phyloP scores from a whole-genome alignment of 208 protist species.

The Tritrichomonas foetus region DNA sequence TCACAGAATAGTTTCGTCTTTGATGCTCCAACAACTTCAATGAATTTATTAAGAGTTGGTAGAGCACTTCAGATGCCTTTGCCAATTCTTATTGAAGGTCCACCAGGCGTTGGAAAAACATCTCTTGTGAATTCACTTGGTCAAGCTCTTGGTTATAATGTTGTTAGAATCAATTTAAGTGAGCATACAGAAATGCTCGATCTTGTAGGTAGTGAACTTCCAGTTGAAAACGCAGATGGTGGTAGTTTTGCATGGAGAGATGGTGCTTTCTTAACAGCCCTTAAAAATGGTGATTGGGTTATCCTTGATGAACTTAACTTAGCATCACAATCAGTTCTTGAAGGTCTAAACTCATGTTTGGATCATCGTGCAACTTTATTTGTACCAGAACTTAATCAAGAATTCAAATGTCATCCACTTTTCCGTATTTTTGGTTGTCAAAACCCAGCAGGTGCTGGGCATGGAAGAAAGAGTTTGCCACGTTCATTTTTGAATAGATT shows the following conservation, averaged over 20 bases:
- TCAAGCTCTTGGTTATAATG: conserved; percentile 60
- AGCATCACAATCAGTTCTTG: conserved; percentile 87
- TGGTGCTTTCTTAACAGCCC: conserved; percentile 73
- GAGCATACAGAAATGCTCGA: conserved; percentile 99
- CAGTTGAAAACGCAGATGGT: conserved; percentile 61
- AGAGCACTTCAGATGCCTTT: conserved; percentile 75
- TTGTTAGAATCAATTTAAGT: conserved; percentile 99
- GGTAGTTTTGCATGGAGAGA: conserved; percentile 50
- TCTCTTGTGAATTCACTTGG: conserved; percentile 88
- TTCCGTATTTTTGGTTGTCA: conserved; percentile 99
- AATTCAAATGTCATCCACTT: conserved; percentile 64
- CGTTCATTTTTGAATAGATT: conserved; percentile 99
- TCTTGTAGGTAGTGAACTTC: conserved; percentile 78
- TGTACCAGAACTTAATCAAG: conserved; percentile 73
- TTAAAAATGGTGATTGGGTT: conserved; percentile 88
- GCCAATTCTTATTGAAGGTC: conserved; percentile 77
- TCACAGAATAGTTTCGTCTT: conserved; percentile 57
- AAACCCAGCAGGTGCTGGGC: conserved; percentile 90
- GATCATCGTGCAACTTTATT: conserved; percentile 89
- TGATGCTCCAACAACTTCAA: conserved; percentile 79
- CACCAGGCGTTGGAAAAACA: conserved; percentile 84
- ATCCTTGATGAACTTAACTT: conserved; percentile 99
- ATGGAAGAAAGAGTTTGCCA: conserved; percentile 97
- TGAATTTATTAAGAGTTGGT: conserved; percentile 91
- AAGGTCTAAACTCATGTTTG: conserved; percentile 97